phyloP scores from a whole-genome alignment of 2,329 filamentous ascomycete genomes.

The Leptosphaerulina australis region DNA sequence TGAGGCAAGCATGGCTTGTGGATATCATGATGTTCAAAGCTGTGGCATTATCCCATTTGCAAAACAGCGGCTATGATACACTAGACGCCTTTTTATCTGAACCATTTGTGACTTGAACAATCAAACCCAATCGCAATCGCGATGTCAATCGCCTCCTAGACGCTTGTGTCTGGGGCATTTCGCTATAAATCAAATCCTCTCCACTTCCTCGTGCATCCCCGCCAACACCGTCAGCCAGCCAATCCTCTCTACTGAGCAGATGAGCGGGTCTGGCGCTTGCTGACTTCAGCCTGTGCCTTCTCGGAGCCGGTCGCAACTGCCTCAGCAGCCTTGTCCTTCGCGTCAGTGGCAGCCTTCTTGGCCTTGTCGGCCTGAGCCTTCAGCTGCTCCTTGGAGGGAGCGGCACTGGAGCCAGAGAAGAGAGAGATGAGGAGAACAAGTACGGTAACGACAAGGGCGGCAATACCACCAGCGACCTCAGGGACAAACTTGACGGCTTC shows the following conservation, averaged over 20 bases:
- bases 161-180: slow-evolving; percentile 19
- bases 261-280: slow-evolving; percentile 63
- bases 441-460: slow-evolving; percentile 70
- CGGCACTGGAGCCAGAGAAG: slow-evolving; percentile 67
- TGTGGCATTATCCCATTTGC: slow-evolving; percentile 24
- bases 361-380: slow-evolving; percentile 76
- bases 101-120: slow-evolving; percentile 33
- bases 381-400: slow-evolving; percentile 67
- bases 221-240: slow-evolving; percentile 9
- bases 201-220: neutral
- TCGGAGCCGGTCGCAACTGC: slow-evolving; percentile 66
- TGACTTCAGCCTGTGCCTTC: slow-evolving; percentile 74
- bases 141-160: slow-evolving; percentile 22
- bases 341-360: slow-evolving; percentile 71
- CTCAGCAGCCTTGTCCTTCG: slow-evolving; percentile 73
- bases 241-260: slow-evolving; percentile 34
- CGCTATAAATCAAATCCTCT: slow-evolving; percentile 9
- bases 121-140: slow-evolving; percentile 28
- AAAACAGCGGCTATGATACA: slow-evolving; percentile 39
- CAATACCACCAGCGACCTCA: slow-evolving; percentile 83
- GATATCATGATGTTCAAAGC: slow-evolving; percentile 9
- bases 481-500: slow-evolving; percentile 88
- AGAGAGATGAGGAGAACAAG: slow-evolving; percentile 73
- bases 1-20: slow-evolving; percentile 2
- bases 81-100: slow-evolving; percentile 34